Percentiles rank a stretch among this genome's conserved stretches.
Evolutionary conservation across 768 basidiomycete species (phyloP).

Genomic region (Mycena crocata): DNA sequence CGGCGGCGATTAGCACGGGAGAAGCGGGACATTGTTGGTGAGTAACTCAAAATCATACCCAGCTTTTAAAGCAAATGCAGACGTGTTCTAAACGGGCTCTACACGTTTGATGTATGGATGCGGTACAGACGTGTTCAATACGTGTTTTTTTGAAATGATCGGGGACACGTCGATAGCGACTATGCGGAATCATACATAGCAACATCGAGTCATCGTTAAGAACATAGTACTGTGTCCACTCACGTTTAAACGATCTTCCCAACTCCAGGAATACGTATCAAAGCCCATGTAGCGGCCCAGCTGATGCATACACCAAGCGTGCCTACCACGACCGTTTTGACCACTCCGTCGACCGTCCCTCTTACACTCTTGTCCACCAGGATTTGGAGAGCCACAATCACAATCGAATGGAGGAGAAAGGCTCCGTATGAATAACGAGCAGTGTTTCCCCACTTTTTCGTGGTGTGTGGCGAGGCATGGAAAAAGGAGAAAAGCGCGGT

Average conservation of each 20-base stretch:
- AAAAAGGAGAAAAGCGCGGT: slow-evolving; percentile 25
- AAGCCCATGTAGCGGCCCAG: slow-evolving; percentile 22
- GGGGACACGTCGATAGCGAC: slow-evolving; percentile 7
- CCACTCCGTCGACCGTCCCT: neutral
- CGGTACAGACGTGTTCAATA: slow-evolving; percentile 25
- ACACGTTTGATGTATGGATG: slow-evolving; percentile 11
- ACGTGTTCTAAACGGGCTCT: slow-evolving; percentile 20
- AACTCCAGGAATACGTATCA: slow-evolving; percentile 22
- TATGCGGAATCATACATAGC: slow-evolving; percentile 5
- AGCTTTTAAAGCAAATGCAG: slow-evolving; percentile 6
- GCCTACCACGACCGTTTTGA: slow-evolving; percentile 19
- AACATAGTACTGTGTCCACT: neutral
- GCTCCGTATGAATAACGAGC: slow-evolving; percentile 29
- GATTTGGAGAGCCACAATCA: slow-evolving; percentile 24
- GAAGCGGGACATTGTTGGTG: slow-evolving; percentile 53
- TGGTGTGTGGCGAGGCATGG: slow-evolving; percentile 20
- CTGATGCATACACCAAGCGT: slow-evolving; percentile 11
- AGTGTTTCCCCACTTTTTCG: slow-evolving; percentile 21
- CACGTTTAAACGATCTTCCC: slow-evolving; percentile 22
- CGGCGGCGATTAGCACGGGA: slow-evolving; percentile 12
- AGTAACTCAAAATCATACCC: slow-evolving; percentile 53
- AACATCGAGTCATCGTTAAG: slow-evolving; percentile 22
- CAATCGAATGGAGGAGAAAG: slow-evolving; percentile 19
- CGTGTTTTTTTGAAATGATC: slow-evolving; percentile 22
- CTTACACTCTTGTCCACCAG: neutral